Base-by-base conservation (phyloP, 169 alveolate genomes). In the Eimeria tenella region DNA sequence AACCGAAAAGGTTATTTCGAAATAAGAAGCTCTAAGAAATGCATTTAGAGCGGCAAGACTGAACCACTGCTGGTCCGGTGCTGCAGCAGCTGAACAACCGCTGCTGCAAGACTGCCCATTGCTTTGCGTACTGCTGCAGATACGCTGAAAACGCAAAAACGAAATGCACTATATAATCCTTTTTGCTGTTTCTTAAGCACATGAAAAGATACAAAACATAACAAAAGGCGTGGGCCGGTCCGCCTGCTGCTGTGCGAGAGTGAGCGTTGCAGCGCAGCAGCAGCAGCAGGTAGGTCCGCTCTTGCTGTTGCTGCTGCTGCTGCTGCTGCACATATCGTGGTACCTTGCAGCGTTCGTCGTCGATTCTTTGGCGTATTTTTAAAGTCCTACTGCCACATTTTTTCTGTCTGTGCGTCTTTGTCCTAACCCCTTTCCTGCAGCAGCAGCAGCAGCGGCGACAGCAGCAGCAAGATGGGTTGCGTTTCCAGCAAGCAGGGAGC, bases 181-280 rank as follows among this genome's bases (percentile, higher is more conserved):
- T 31, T 31, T 31, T 31, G 42, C 42, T 31, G 42, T 65, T 65
- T 1, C 17, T 19, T 13, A 8, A 65, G 21, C 21, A 19, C 17
- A 65, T 65, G 13, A 19, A 65, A 21, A 65, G 4, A 65, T n/a
- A 73, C 49, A 73, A 25, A 25, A 73, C 19, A n/a, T 73, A n/a
- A 21, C 17, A 0, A 42, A 7, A 73, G 21, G 82, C 82, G 7
- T 5, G 82, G 53, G 55, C 8, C 55, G 23, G 55, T 19, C 82
- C 49, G 82, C 55, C 58, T 42, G 82, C 58, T 21, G 82, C 50
- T 21, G 82, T 25, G 82, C 55, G 82, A n/a, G 82, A 11, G 9
- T 68, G 82, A 50, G 82, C 23, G 82, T 73, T 73, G 82, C 82
- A 73, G 82, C 82, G 82, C 82, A 73, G 82, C 82, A 73, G 82